Evolutionary conservation across 768 basidiomycete genomes (phyloP).

Genomic region (Panellus pusillus): DNA sequence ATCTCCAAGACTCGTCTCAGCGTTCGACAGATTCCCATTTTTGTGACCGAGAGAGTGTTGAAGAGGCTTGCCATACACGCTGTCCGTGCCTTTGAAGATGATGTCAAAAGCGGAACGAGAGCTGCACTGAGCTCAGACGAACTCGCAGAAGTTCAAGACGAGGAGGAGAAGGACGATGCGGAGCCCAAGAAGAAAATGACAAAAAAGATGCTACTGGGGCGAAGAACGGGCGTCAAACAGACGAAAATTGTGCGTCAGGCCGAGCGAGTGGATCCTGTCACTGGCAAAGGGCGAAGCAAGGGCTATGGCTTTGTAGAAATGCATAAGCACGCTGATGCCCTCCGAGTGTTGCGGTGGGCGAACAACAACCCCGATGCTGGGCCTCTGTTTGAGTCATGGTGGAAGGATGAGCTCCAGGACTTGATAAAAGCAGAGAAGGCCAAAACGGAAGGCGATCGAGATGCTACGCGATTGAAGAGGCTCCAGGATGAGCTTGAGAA

Average conservation of each 20-base stretch:
- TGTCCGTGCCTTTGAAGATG: slow-evolving; percentile 72
- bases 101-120: slow-evolving; percentile 65
- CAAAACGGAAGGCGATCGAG: slow-evolving; percentile 51
- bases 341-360: slow-evolving; percentile 90
- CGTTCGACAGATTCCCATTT: slow-evolving; percentile 88
- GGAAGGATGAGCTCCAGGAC: slow-evolving; percentile 73
- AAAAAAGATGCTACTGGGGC: slow-evolving; percentile 28
- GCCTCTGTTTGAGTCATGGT: slow-evolving; percentile 75
- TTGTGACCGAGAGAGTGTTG: slow-evolving; percentile 85
- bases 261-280: slow-evolving; percentile 87
- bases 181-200: slow-evolving; percentile 29
- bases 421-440: slow-evolving; percentile 49
- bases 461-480: slow-evolving; percentile 55
- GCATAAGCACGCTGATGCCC: slow-evolving; percentile 82
- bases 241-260: slow-evolving; percentile 88
- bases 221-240: slow-evolving; percentile 66
- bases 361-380: slow-evolving; percentile 81
- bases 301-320: slow-evolving; percentile 97
- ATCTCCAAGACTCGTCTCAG: slow-evolving; percentile 94
- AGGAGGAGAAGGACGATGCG: slow-evolving; percentile 22
- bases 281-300: slow-evolving; percentile 83
- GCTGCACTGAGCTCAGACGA: slow-evolving; percentile 73
- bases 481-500: slow-evolving; percentile 49
- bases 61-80: slow-evolving; percentile 87
- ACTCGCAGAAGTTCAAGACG: slow-evolving; percentile 44